Conservation (phyloP, 148 eudicot genomes). For the Chenopodium album region DNA sequence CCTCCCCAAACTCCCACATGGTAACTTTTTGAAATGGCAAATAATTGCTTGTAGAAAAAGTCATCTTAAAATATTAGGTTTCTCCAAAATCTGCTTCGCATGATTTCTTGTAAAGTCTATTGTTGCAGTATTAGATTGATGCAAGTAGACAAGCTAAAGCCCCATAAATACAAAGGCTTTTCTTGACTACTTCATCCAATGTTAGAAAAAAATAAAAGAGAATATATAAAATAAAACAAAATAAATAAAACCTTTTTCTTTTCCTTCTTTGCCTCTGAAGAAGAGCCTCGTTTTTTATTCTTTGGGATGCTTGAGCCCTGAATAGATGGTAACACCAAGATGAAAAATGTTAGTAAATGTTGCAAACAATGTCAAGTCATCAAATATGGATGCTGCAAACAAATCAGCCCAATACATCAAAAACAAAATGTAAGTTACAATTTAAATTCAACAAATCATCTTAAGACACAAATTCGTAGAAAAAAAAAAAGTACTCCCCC, state of each 20-base stretch:
- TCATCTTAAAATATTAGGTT: too few species aligned
- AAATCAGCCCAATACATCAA: background rate
- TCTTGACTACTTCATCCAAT: background rate
- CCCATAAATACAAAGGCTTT: background rate
- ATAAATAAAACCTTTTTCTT: slow-evolving; percentile 62
- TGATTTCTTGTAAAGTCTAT: too few species aligned
- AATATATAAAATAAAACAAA: background rate
- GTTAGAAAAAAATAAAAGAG: background rate
- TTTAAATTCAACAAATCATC: background rate
- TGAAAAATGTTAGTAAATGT: background rate
- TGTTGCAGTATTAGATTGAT: too few species aligned
- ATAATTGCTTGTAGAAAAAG: too few species aligned
- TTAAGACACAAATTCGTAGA: too few species aligned
- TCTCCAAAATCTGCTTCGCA: too few species aligned
- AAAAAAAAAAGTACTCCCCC: too few species aligned
- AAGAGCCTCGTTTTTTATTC: slow-evolving; percentile 31
- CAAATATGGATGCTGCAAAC: background rate
- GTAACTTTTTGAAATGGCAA: too few species aligned
- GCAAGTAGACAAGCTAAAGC: background rate
- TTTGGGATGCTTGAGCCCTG: slow-evolving; percentile 43
- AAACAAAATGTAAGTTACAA: background rate
- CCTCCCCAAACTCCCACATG: too few species aligned
- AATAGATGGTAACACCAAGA: slow-evolving; percentile 11
- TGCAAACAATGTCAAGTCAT: background rate
- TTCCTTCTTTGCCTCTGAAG: slow-evolving; percentile 38